Percentiles rank a stretch among this genome's conserved stretches.
phyloP scores from a whole-genome alignment of 495 filamentous ascomycete species.

The Penicillium manginii region DNA sequence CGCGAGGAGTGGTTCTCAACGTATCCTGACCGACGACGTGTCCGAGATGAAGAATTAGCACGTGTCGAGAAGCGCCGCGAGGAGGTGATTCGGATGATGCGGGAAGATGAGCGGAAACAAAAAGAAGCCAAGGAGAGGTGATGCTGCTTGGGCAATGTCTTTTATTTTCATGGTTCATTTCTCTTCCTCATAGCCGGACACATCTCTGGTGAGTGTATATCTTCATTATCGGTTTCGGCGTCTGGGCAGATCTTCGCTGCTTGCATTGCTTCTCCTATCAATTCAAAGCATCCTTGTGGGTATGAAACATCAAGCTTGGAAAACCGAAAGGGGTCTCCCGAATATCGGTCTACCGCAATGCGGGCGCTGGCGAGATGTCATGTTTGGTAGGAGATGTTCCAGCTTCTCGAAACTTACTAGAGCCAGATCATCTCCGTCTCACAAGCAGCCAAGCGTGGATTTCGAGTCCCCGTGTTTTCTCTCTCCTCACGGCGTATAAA shows the following conservation, averaged over 20 bases:
- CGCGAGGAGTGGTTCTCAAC: conserved; percentile 91
- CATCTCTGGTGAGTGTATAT: conserved; percentile 20
- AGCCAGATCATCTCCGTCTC: neutral
- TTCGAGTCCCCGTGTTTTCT: conserved; percentile 12
- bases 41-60: conserved; percentile 62
- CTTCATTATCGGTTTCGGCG: conserved; percentile 29
- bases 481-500: conserved; percentile 32
- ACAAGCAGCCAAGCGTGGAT: neutral
- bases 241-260: conserved; percentile 16
- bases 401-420: neutral
- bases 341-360: neutral
- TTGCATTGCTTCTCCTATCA: conserved; percentile 9
- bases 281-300: neutral
- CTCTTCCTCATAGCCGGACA: conserved; percentile 1
- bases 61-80: conserved; percentile 47
- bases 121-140: conserved; percentile 27
- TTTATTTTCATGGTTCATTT: neutral
- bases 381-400: neutral
- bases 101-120: conserved; percentile 50
- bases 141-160: conserved; percentile 10
- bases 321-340: neutral
- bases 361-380: neutral
- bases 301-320: conserved; percentile 4
- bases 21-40: conserved; percentile 64
- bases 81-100: conserved; percentile 57